A percentile compares a stretch with the other conserved stretches of the same genome.
Evolutionary conservation across 148 eudicot genomes (phyloP).

Genomic region (Diospyros kaki): DNA sequence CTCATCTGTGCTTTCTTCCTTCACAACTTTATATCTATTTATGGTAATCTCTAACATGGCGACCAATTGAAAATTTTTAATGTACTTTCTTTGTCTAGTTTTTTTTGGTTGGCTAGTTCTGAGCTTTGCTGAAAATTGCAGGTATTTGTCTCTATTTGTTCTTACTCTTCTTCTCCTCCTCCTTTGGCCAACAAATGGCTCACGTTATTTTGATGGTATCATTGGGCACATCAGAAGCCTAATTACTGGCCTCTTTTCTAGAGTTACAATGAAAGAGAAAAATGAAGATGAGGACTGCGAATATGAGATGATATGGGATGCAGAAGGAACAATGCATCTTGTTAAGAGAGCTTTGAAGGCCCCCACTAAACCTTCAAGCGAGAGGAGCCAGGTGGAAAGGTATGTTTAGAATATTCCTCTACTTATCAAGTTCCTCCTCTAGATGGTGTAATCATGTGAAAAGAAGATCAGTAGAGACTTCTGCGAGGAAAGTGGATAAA

Average conservation of each 20-base stretch:
- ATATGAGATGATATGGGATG: constrained; percentile 95
- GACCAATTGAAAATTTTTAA: background rate
- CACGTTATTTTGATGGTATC: constrained; percentile 24
- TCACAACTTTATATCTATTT: constrained; percentile 61
- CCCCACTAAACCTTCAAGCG: constrained; percentile 38
- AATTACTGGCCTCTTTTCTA: constrained; percentile 20
- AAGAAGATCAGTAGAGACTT: no score
- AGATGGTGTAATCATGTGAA: no score
- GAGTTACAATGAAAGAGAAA: constrained; percentile 57
- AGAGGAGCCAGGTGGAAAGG: constrained; percentile 55
- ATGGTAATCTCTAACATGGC: constrained; percentile 44
- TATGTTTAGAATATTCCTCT: constrained; percentile 11
- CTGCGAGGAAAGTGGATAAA: no score
- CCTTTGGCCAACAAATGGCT: constrained; percentile 69
- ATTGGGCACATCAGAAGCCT: constrained; percentile 31
- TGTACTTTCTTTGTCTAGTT: background rate
- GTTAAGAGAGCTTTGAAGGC: constrained; percentile 48
- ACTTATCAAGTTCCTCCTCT: background rate
- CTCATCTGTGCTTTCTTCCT: constrained; percentile 85
- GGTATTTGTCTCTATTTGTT: constrained; percentile 69
- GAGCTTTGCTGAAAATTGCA: constrained; percentile 34
- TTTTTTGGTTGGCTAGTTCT: background rate
- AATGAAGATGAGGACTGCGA: constrained; percentile 82
- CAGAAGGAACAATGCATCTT: constrained; percentile 93
- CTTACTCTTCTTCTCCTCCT: constrained; percentile 57